Evolutionary conservation across 2,329 filamentous ascomycete species (phyloP), one percentile per base, ranked within the genome.

Genomic region (Botrytis hyacinthi): DNA sequence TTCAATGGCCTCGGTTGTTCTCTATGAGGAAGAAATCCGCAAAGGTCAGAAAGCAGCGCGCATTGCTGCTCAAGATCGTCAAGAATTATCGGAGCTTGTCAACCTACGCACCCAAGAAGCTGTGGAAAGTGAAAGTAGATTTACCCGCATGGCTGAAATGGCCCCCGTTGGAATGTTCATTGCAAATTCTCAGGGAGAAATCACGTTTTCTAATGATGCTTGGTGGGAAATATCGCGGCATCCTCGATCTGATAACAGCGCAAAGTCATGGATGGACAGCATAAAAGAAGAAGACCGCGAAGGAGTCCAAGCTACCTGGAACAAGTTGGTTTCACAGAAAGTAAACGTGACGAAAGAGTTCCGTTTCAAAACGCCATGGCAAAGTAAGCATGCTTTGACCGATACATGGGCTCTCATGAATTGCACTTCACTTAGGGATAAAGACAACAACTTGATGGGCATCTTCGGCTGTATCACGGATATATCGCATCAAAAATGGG

Each of bases 391-490:
- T 74, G 87, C 88, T 42, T 87, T 86, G 74, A 84, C 89, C 68
- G 91, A 93, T 75, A 93, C 91, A 0, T 95, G 92, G 92, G 92
- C 92, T 1, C 82, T 94, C 44, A 91, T 94, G 85, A 92, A 89
- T 72, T 92, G 91, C 0, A 94, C 92, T 77, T 92, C 92, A 0
- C 92, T 95, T 78, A 91, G 88, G 78, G 86, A 91, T 75, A 83
- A 85, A 1, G 83, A 88, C 42, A 92, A 91, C 5, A 83, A 84
- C 42, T 85, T 94, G 70, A 93, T 93, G 83, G 89, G 90, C 75
- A 91, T 94, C 4, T 94, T 95, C 77, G 92, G 92, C 70, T 92
- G 90, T 79, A 91, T 97, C 70, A 95, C 93, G 0, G 93, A 97
- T 79, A 97, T 97, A 76, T 94, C 92, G 29, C 89, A 92, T 71